Percentiles rank a stretch among this genome's conserved stretches.
Conservation (phyloP, 495 filamentous ascomycete genomes). For the Aspergillus nidulans region DNA sequence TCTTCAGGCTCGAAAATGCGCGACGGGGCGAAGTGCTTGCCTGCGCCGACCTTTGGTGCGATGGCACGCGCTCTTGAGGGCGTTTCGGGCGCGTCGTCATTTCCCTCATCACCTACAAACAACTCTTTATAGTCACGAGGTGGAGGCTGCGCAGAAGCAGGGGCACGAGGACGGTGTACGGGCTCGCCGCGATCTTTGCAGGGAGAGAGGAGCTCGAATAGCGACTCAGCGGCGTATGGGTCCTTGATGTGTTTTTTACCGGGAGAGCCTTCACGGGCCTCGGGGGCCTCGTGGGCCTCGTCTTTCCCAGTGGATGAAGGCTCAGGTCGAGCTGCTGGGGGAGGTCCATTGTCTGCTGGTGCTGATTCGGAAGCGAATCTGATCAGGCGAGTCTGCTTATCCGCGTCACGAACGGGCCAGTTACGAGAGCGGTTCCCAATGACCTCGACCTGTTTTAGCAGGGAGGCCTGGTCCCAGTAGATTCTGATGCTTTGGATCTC, state of each 20-base stretch:
- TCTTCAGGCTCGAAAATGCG: conserved; percentile 63
- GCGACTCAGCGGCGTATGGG: conserved; percentile 71
- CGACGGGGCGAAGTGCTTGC: conserved; percentile 65
- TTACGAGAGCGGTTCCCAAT: conserved; percentile 83
- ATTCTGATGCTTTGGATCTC: conserved; percentile 82
- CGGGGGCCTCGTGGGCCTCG: conserved; percentile 12
- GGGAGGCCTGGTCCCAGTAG: conserved; percentile 91
- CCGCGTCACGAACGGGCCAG: conserved; percentile 91
- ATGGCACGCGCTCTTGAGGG: conserved; percentile 49
- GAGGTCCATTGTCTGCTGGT: conserved; percentile 10
- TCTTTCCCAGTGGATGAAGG: conserved; percentile 4
- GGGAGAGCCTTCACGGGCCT: conserved; percentile 40
- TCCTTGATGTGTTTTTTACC: conserved; percentile 52
- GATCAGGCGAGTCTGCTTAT: conserved; percentile 77
- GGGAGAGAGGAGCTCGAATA: conserved; percentile 36
- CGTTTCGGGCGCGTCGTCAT: conserved; percentile 39
- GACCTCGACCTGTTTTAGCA: conserved; percentile 88
- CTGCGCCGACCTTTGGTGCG: conserved; percentile 59
- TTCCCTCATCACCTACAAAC: conserved; percentile 49
- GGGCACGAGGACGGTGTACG: conserved; percentile 34
- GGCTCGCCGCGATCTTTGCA: conserved; percentile 32
- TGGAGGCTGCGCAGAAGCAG: conserved; percentile 54
- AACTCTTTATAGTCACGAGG: conserved; percentile 61
- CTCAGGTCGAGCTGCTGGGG: background rate
- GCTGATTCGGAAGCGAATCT: conserved; percentile 31